These are phyloP conservation scores for Colletotrichum lentis DNA, from an alignment of 2,329 filamentous ascomycete species.

Conservation along the genomic window DNA sequence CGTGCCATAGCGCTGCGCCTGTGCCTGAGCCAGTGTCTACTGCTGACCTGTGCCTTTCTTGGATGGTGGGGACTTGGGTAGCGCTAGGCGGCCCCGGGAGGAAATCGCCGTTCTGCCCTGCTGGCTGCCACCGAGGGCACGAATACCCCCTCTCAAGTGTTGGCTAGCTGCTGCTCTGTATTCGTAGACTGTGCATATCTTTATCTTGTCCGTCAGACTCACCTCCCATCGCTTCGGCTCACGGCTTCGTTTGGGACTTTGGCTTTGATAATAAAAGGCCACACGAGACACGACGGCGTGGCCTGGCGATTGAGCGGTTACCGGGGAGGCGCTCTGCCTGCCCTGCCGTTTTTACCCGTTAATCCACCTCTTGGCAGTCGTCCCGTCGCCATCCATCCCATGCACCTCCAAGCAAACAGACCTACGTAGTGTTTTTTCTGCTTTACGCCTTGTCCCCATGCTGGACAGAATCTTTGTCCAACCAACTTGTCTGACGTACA, in stretches of 20 bases:
- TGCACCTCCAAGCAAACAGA: conserved; percentile 4
- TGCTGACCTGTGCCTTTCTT: neutral
- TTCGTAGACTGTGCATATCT: neutral
- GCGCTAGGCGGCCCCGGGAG: conserved; percentile 24
- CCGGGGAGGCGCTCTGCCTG: conserved; percentile 35
- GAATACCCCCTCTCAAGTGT: too few species aligned
- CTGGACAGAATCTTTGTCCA: neutral
- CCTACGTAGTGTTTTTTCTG: neutral
- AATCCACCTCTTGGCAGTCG: neutral
- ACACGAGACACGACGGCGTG: conserved; percentile 1
- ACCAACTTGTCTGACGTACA: neutral
- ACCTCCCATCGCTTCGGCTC: neutral
- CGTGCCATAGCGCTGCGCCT: conserved; percentile 3
- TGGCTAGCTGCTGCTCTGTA: neutral
- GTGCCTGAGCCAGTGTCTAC: conserved; percentile 27
- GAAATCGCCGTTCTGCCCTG: conserved; percentile 5
- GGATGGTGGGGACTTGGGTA: conserved; percentile 11
- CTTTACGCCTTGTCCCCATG: neutral
- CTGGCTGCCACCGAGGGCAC: neutral
- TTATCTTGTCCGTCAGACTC: neutral
- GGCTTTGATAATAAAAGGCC: neutral
- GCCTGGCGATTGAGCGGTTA: conserved; percentile 17
- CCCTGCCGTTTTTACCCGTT: conserved; percentile 32
- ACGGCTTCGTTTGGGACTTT: neutral
- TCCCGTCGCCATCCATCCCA: conserved; percentile 11